phyloP scores from a whole-genome alignment of 129 eudicot species.

The Erigeron canadensis region DNA sequence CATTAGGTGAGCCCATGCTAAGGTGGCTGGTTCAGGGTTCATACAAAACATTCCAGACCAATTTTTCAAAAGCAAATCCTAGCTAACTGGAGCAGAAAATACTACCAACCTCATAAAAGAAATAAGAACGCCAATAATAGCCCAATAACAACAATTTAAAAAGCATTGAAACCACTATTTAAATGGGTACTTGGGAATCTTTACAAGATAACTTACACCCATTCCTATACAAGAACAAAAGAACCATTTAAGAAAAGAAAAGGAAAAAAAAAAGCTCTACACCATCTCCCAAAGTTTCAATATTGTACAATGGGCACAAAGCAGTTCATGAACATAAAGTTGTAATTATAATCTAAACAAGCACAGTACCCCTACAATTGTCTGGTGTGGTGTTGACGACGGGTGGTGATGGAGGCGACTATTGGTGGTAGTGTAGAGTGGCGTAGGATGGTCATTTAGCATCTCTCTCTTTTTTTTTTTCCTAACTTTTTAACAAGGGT shows the following conservation, averaged over 20 bases:
- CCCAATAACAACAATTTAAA: not conserved
- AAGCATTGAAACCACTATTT: not conserved
- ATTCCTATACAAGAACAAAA: slow-evolving; percentile 30
- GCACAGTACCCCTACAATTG: too few relatives aligned
- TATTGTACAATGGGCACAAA: slow-evolving; percentile 29
- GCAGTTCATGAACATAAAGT: not conserved
- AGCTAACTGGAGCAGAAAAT: too few relatives aligned
- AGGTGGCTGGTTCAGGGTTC: not conserved
- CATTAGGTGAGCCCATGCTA: not conserved
- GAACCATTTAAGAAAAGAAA: not conserved
- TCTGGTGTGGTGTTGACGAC: too few relatives aligned
- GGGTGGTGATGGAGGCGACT: too few relatives aligned
- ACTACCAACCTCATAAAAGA: too few relatives aligned
- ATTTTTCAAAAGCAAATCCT: not conserved
- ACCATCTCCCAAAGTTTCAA: slow-evolving; percentile 23
- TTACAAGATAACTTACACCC: slow-evolving; percentile 25
- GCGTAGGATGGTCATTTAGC: too few relatives aligned
- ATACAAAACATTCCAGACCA: not conserved
- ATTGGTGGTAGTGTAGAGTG: too few relatives aligned
- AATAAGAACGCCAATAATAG: too few relatives aligned
- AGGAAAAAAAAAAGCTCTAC: slow-evolving; percentile 15
- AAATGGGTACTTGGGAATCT: not conserved
- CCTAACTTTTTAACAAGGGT: slow-evolving; percentile 28
- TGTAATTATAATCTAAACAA: not conserved
- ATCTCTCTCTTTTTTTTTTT: too few relatives aligned